Conservation (phyloP, 2,329 filamentous ascomycete species). For the Aspergillus arachidicola region DNA sequence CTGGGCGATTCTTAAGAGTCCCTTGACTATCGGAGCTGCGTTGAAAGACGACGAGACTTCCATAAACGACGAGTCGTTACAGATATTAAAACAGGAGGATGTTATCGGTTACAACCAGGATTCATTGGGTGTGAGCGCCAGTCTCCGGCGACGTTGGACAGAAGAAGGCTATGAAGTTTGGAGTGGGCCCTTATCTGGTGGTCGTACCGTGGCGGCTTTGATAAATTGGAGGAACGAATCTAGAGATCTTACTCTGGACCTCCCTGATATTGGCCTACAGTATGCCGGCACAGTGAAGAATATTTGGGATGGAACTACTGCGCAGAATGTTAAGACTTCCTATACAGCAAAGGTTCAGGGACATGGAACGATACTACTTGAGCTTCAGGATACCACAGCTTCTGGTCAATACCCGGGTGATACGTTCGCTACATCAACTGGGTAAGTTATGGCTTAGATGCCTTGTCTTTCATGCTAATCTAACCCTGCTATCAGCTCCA, state of each 20-base stretch:
- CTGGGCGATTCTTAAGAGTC: constrained; percentile 57
- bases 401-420: constrained; percentile 25
- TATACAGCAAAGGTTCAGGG: constrained; percentile 29
- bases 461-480: background rate
- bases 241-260: constrained; percentile 46
- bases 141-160: constrained; percentile 52
- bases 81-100: constrained; percentile 54
- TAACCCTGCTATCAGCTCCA: constrained; percentile 4
- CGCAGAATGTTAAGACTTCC: constrained; percentile 24
- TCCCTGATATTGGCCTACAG: constrained; percentile 46
- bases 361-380: constrained; percentile 36
- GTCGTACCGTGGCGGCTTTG: constrained; percentile 48
- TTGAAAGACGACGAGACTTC: constrained; percentile 38
- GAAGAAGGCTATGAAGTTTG: constrained; percentile 56
- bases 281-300: constrained; percentile 37
- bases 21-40: constrained; percentile 52
- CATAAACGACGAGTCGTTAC: constrained; percentile 45
- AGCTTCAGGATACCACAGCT: constrained; percentile 27
- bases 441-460: constrained; percentile 15
- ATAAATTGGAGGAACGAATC: constrained; percentile 55
- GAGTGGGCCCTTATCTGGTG: constrained; percentile 51
- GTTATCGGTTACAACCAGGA: constrained; percentile 64
- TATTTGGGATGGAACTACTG: constrained; percentile 30
- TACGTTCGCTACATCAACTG: constrained; percentile 17
- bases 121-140: constrained; percentile 53